Evolutionary conservation across 2,329 filamentous ascomycete genomes (phyloP), one percentile per base, ranked within the genome.

Genomic region (Fusarium nanum): DNA sequence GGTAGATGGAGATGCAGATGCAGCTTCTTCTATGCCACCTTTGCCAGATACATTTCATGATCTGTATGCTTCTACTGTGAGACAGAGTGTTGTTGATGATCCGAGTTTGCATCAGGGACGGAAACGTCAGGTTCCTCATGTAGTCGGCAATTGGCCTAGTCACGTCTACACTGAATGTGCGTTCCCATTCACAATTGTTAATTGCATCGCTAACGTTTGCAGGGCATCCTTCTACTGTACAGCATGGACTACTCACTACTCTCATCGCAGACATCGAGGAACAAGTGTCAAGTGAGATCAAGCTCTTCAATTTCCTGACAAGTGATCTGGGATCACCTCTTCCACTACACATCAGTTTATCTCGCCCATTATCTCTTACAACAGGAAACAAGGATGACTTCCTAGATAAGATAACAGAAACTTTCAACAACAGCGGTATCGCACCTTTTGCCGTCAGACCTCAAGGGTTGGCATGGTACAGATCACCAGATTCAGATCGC

Each of bases 121-220:
- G 47, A 93, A 91, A 77, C 88, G 96, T 44, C 87, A 91, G 60
- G 92, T 89, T 50, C 94, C 95, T 25, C 96, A 99, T 80, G 84
- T 95, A 27, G 88, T 90, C 63, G 96, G 96, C 64, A 93, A 94
- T 79, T 99, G 96, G 96, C 93, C 95, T 2, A 93, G 91, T 34
- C 95, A 98, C 80, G 78, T 98, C 47, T 98, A 97, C 79, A 84
- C 97, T 60, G 95, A 98, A 83, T 99, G 96, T 97, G 85, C 81
- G 89, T 83, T 16, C 32, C 18, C 5, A 42, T 44, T 30, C 8
- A 20, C n/a, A n/a, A 16, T 7, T n/a, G 12, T 57, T 14, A 12
- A 28, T 55, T 28, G 52, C 48, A 41, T 5, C 27, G 11, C 61
- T 64, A 30, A 64, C 46, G 34, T 42, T 22, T 22, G 25, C 68